phyloP scores from a whole-genome alignment of 805 yeast genomes.

The Huiozyma naganishii region DNA sequence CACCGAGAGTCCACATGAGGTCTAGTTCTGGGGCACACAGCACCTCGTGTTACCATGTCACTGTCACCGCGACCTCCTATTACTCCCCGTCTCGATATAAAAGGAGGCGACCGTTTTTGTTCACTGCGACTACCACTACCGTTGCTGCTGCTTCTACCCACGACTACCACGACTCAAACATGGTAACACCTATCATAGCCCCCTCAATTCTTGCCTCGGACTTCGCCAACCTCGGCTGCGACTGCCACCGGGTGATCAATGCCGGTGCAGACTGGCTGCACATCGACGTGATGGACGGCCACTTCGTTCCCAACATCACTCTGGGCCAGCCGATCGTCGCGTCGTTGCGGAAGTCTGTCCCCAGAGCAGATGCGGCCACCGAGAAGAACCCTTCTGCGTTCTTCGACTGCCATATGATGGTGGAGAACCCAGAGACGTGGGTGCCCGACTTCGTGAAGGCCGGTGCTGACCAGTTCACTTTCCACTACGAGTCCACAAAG shows the following conservation, averaged over 20 bases:
- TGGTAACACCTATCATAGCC: constrained; percentile 80
- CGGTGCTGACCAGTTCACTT: constrained; percentile 93
- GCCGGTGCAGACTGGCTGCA: constrained; percentile 95
- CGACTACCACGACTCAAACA: constrained; percentile 14
- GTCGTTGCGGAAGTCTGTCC: constrained; percentile 65
- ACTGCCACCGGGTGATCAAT: constrained; percentile 69
- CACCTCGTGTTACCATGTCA: no score
- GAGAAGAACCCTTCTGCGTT: constrained; percentile 29
- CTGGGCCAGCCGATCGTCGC: constrained; percentile 86
- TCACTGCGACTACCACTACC: no score
- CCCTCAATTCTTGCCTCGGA: constrained; percentile 92
- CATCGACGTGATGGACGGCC: constrained; percentile 97
- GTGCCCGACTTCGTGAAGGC: constrained; percentile 83
- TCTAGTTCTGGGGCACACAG: no score
- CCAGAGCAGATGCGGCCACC: constrained; percentile 36
- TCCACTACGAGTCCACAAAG: constrained; percentile 87
- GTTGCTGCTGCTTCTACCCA: no score
- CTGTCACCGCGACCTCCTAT: no score
- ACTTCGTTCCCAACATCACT: constrained; percentile 93
- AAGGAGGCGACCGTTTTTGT: no score
- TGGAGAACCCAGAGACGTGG: constrained; percentile 84
- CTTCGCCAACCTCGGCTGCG: constrained; percentile 80
- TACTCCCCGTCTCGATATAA: no score
- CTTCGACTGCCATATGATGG: constrained; percentile 99
- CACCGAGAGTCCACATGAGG: no score